Evolutionary conservation across 2,329 filamentous ascomycete genomes (phyloP), one percentile per base, ranked within the genome.

Genomic region (Fusarium sp.): DNA sequence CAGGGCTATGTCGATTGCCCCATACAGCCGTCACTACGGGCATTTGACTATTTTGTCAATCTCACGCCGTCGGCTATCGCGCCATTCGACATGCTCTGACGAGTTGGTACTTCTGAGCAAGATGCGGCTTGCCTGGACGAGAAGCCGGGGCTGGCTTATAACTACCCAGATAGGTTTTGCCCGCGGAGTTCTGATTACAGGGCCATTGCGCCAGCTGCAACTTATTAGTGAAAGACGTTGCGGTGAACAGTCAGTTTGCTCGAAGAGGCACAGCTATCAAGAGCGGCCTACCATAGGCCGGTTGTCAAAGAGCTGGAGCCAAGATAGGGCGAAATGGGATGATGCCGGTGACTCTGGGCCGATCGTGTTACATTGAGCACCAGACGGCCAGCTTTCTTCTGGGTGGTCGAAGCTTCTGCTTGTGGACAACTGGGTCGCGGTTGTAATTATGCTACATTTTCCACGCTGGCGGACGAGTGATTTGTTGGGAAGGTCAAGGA

Each of bases 321-420:
- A 46, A 65, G 61, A 54, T 58, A 60, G 57, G 60, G 56, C 54
- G 54, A 62, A 32, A 27, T 60, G 56, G 58, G 57, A 69, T 58
- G 62, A 52, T 71, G 61, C 63, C 58, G 59, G 44, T 57, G 58
- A 67, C 57, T 68, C 63, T 60, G 55, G 66, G 55, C 53, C 61
- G 66, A 75, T 75, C 66, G 69, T 52, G 66, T 75, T 67, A 67
- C 69, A 72, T 71, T 64, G 32, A 41, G 16, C 32, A 25, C 22
- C 12, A 41, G 16, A 40, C 18, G 49, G 49, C n/a, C 24, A 52
- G 49, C 32, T 52, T 52, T 27, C 24, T 40, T 25, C 24, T 41
- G 49, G 49, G 13, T 27, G 62, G 59, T 43, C 59, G 59, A 71
- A 48, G 59, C 55, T 65, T 65, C 43, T 61, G 46, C 55, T 38